phyloP scores from a whole-genome alignment of 2,329 filamentous ascomycete genomes.

The Hypoxylon sp. region DNA sequence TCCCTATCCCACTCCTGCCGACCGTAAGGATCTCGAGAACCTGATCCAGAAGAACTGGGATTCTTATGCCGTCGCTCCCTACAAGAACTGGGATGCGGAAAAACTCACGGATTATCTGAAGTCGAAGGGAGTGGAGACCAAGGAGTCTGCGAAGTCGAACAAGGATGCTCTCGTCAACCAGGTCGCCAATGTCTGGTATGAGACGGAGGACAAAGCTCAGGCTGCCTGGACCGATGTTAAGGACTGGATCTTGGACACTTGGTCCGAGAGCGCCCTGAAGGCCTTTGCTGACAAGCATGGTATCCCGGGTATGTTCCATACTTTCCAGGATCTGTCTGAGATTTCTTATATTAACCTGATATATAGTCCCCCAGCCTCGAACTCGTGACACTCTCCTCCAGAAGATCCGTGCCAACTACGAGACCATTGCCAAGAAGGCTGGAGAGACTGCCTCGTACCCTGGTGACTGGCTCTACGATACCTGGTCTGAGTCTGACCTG shows the following conservation, averaged over 20 bases:
- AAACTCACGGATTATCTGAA: conserved; percentile 77
- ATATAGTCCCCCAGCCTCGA: conserved; percentile 81
- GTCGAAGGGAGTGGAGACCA: conserved; percentile 77
- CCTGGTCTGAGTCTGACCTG: conserved; percentile 92
- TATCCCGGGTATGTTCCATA: conserved; percentile 71
- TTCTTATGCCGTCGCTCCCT: conserved; percentile 77
- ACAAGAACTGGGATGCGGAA: conserved; percentile 80
- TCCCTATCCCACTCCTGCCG: conserved; percentile 88
- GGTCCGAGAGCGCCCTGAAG: conserved; percentile 94
- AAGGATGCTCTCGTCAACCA: conserved; percentile 77
- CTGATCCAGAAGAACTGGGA: conserved; percentile 95
- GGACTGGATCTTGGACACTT: conserved; percentile 96
- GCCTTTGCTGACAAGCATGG: conserved; percentile 89
- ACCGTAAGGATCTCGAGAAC: conserved; percentile 94
- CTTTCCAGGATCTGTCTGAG: background rate
- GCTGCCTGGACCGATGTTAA: conserved; percentile 79
- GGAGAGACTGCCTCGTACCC: conserved; percentile 89
- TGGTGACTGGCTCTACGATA: conserved; percentile 91
- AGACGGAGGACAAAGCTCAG: conserved; percentile 81
- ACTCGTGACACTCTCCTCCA: conserved; percentile 85
- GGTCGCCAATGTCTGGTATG: conserved; percentile 81
- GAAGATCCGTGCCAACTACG: conserved; percentile 84
- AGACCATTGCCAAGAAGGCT: conserved; percentile 77
- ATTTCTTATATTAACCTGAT: conserved; percentile 12
- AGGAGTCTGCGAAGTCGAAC: conserved; percentile 74